Evolutionary conservation across 495 filamentous ascomycete species (phyloP).

Genomic region (Rhypophila decipiens): DNA sequence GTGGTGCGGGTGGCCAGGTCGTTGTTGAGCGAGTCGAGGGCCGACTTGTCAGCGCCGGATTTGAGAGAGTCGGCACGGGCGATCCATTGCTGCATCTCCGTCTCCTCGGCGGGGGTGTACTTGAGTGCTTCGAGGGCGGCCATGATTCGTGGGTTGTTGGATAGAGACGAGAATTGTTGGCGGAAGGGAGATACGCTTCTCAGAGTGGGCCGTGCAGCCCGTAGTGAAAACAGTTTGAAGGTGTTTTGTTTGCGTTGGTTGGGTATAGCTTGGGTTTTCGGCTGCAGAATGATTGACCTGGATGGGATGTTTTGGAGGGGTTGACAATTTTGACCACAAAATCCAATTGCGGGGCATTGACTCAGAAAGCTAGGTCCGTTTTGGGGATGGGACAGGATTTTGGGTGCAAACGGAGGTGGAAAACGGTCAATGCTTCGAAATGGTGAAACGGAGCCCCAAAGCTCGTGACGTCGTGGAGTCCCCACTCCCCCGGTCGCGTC

Average conservation of each 20-base stretch:
- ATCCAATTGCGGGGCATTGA: conserved; percentile 9
- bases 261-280: neutral
- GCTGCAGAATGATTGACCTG: neutral
- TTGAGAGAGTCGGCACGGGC: conserved; percentile 64
- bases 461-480: conserved; percentile 22
- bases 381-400: neutral
- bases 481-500: conserved; percentile 6
- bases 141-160: conserved; percentile 33
- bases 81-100: conserved; percentile 85
- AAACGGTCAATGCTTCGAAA: too few species aligned
- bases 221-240: conserved; percentile 43
- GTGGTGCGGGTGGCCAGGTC: conserved; percentile 87
- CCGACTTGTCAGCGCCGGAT: conserved; percentile 50
- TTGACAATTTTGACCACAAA: conserved; percentile 15
- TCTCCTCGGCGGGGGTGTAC: conserved; percentile 70
- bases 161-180: conserved; percentile 8
- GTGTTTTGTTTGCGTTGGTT: conserved; percentile 12
- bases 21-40: conserved; percentile 70
- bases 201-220: conserved; percentile 36
- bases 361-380: conserved; percentile 8
- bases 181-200: conserved; percentile 33
- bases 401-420: too few species aligned
- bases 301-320: neutral
- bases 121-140: conserved; percentile 60
- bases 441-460: too few species aligned